Conservation (phyloP, 2,329 filamentous ascomycete genomes). For the Neofusicoccum kwambonambiense region DNA sequence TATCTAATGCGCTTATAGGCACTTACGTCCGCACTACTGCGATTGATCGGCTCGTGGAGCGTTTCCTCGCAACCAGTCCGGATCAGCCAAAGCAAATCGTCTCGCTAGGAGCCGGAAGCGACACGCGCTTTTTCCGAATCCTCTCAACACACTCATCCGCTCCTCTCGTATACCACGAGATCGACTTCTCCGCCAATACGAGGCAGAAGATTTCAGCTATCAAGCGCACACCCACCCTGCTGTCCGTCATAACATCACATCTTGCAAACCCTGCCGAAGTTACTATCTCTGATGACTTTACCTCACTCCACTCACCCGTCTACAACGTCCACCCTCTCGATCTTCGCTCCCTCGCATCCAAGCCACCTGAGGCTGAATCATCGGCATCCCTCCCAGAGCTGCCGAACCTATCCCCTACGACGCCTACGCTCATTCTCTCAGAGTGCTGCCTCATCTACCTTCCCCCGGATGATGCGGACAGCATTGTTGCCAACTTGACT, state of each 20-base stretch:
- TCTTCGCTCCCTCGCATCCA: slow-evolving; percentile 58
- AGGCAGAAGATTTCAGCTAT: slow-evolving; percentile 58
- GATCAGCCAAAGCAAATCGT: slow-evolving; percentile 69
- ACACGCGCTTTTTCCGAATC: slow-evolving; percentile 82
- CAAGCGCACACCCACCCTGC: slow-evolving; percentile 26
- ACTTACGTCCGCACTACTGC: slow-evolving; percentile 89
- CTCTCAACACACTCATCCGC: slow-evolving; percentile 49
- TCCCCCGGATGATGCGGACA: slow-evolving; percentile 60
- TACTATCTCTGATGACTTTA: slow-evolving; percentile 38
- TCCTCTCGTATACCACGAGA: slow-evolving; percentile 76
- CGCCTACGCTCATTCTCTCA: slow-evolving; percentile 84
- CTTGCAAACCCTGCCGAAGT: slow-evolving; percentile 34
- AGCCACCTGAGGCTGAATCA: slow-evolving; percentile 16
- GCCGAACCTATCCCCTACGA: slow-evolving; percentile 49
- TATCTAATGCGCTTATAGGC: slow-evolving; percentile 51
- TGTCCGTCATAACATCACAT: slow-evolving; percentile 28
- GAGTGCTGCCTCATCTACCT: slow-evolving; percentile 97
- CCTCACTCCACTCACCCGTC: slow-evolving; percentile 48
- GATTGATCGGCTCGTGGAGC: slow-evolving; percentile 72
- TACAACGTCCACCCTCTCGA: slow-evolving; percentile 62
- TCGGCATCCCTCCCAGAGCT: slow-evolving; percentile 29
- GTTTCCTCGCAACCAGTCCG: slow-evolving; percentile 60
- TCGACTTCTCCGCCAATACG: slow-evolving; percentile 82
- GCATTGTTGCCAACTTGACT: slow-evolving; percentile 54
- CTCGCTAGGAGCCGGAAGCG: slow-evolving; percentile 89